Conservation (phyloP, 768 basidiomycete genomes). For the Favolaschia claudopus region DNA sequence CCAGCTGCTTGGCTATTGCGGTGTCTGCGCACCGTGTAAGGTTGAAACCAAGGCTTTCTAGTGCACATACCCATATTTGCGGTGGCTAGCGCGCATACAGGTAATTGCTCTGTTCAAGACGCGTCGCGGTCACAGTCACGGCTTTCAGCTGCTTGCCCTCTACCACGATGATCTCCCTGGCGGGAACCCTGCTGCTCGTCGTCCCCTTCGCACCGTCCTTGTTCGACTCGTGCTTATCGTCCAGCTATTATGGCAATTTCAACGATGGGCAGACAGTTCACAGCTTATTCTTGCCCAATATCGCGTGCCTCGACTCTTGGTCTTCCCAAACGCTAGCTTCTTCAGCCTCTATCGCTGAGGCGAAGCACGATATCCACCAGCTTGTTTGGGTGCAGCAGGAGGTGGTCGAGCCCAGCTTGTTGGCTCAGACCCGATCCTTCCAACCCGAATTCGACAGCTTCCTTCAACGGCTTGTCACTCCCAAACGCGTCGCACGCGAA, state of each 20-base stretch:
- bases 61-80: constrained; percentile 36
- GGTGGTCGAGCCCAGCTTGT: constrained; percentile 55
- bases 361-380: constrained; percentile 40
- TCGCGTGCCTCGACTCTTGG: constrained; percentile 49
- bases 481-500: constrained; percentile 8
- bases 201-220: constrained; percentile 52
- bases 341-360: constrained; percentile 36
- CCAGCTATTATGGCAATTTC: constrained; percentile 64
- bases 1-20: constrained; percentile 78
- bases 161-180: constrained; percentile 29
- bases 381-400: constrained; percentile 71
- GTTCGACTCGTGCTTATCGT: constrained; percentile 56
- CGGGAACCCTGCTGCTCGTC: constrained; percentile 48
- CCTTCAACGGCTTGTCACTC: constrained; percentile 35
- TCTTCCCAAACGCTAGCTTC: constrained; percentile 33
- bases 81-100: constrained; percentile 6
- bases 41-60: background rate
- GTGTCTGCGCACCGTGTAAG: constrained; percentile 57
- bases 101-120: background rate
- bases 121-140: constrained; percentile 15
- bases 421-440: constrained; percentile 38
- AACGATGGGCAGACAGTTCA: constrained; percentile 47
- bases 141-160: constrained; percentile 15
- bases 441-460: constrained; percentile 45
- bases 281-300: constrained; percentile 55